phyloP scores from a whole-genome alignment of 495 filamentous ascomycete species.

The Aspergillus asperescens region DNA sequence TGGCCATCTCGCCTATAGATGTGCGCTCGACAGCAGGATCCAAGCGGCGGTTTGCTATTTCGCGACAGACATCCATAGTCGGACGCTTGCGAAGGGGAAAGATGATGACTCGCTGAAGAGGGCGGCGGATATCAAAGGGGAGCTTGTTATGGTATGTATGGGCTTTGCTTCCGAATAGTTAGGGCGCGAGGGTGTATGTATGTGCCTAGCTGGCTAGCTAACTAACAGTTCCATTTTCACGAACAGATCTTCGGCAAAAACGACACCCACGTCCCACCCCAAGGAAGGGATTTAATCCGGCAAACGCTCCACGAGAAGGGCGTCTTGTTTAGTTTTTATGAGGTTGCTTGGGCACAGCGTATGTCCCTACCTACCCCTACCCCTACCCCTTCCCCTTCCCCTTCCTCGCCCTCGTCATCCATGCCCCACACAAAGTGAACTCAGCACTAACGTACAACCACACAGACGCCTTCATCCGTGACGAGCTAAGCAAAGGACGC shows the following conservation, averaged over 20 bases:
- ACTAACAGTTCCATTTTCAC: neutral
- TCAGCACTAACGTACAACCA: neutral
- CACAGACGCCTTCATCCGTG: constrained; percentile 85
- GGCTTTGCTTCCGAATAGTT: no score
- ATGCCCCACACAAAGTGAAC: no score
- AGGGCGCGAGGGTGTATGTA: neutral
- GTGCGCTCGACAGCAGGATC: constrained; percentile 71
- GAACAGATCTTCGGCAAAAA: constrained; percentile 72
- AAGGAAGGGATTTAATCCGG: constrained; percentile 80
- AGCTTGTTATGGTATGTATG: constrained; percentile 59
- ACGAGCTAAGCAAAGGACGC: constrained; percentile 86
- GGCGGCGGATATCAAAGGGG: constrained; percentile 69
- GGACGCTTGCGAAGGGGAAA: constrained; percentile 65
- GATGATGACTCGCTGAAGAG: constrained; percentile 61
- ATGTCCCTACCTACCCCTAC: constrained; percentile 24
- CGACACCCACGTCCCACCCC: constrained; percentile 85
- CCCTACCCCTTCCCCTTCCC: neutral
- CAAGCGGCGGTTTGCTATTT: constrained; percentile 81
- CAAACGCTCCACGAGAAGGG: constrained; percentile 73
- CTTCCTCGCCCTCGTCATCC: neutral
- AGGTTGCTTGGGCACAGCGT: constrained; percentile 87
- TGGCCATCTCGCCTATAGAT: constrained; percentile 82
- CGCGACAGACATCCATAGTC: constrained; percentile 82
- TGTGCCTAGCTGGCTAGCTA: no score
- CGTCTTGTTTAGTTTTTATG: constrained; percentile 75